Evolutionary conservation across 768 basidiomycete species (phyloP), one percentile per base, ranked within the genome.

Genomic region (Chlorophyllum brunneum): DNA sequence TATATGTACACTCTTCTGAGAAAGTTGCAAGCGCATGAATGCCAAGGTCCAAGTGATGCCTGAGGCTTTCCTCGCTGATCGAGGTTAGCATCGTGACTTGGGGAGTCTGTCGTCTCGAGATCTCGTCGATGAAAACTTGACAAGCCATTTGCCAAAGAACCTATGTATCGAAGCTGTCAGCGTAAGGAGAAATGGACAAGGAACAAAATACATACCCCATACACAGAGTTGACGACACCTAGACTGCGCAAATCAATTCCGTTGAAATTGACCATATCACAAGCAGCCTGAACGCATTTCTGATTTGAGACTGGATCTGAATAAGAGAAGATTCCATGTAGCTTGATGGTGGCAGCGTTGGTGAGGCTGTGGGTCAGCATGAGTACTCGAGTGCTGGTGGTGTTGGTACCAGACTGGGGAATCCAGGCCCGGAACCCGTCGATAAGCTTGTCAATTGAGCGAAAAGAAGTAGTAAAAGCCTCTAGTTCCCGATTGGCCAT

Each of bases 291-390:
- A 26, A 80, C 61, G 54, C 77, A 77, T 31, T 64, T 67, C 50
- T 74, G 67, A 49, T 72, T 70, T 20, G 77, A 77, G n/a, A 64
- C 56, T 20, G 72, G 55, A 52, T 73, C 67, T 4, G 70, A 61
- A 52, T 75, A 74, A 6, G 72, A 67, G 58, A 79, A 80, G 5
- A 71, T 69, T 52, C 70, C 70, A 44, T 81, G 77, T 20, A 83
- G 71, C 60, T 78, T 78, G 59, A 81, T 79, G 2, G 70, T 70
- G 29, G 80, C 77, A 1, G 73, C 72, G 27, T 77, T 69, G 15
- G 73, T 68, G 16, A 83, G 65, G 22, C 76, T 71, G 58, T 79
- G 79, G 2, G 72, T 74, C 27, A 81, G 63, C 22, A 78, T 55
- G n/a, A 74, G 51, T 23, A 65, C 67, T 16, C 77, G 67, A 4